Conservation (phyloP, 805 yeast species). For the Cyberlindnera xishuangbannaensis region DNA sequence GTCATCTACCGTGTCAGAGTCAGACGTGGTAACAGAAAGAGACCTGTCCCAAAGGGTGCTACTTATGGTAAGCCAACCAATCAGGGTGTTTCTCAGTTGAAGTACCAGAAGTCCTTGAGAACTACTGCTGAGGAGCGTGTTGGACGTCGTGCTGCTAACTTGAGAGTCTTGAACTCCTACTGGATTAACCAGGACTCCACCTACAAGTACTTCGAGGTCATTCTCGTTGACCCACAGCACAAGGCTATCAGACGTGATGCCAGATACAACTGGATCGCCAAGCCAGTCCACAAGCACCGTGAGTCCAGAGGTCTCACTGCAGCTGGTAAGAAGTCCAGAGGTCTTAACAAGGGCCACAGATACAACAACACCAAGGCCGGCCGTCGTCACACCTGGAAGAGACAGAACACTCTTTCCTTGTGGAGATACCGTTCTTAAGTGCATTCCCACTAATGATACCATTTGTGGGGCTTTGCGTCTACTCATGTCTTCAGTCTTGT, state of each 20-base stretch:
- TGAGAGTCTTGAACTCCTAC: constrained; percentile 99
- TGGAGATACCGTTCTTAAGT: constrained; percentile 87
- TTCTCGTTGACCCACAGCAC: constrained; percentile 96
- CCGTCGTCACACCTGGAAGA: constrained; percentile 99
- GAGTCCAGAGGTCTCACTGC: constrained; percentile 98
- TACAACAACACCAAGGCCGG: constrained; percentile 98
- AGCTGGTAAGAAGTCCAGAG: constrained; percentile 98
- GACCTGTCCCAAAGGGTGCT: constrained; percentile 99
- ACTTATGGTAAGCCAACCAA: constrained; percentile 99
- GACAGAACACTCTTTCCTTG: constrained; percentile 94
- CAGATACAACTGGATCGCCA: constrained; percentile 98
- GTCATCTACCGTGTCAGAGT: constrained; percentile 98
- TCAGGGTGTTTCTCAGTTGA: constrained; percentile 99
- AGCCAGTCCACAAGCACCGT: constrained; percentile 99
- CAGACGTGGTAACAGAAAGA: constrained; percentile 99
- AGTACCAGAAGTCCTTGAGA: constrained; percentile 97
- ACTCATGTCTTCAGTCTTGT: too few species aligned
- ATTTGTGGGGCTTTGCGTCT: too few species aligned
- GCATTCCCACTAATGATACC: too few species aligned
- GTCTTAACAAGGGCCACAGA: constrained; percentile 99
- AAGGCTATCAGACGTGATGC: constrained; percentile 98
- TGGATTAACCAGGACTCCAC: constrained; percentile 99
- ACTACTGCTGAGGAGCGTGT: constrained; percentile 99
- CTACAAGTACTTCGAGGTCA: constrained; percentile 98
- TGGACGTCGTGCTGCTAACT: constrained; percentile 97